phyloP scores from a whole-genome alignment of 1,284 basidiomycete genomes.

The Ganoderma lucidum region DNA sequence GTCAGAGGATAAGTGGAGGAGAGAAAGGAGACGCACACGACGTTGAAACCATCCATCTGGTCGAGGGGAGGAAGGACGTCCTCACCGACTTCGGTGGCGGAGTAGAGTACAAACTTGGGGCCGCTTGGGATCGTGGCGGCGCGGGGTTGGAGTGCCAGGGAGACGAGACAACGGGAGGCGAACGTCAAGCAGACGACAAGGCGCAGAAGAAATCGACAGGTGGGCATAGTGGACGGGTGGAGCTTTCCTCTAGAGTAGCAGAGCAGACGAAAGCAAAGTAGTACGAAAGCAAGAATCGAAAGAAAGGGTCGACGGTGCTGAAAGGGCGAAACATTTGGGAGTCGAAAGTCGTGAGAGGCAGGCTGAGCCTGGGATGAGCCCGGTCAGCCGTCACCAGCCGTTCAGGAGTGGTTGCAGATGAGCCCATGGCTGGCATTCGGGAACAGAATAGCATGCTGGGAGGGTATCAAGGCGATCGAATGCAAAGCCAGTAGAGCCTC shows the following conservation, averaged over 20 bases:
- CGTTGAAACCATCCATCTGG: conserved; percentile 51
- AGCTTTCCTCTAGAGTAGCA: not conserved
- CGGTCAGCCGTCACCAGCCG: not conserved
- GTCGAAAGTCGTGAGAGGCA: not conserved
- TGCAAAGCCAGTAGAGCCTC: not conserved
- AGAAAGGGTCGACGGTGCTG: not conserved
- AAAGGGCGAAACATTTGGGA: not conserved
- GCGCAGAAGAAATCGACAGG: not conserved
- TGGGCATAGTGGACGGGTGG: not conserved
- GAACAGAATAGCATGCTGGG: not conserved
- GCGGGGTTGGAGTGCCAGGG: not conserved
- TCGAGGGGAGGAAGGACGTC: conserved; percentile 22
- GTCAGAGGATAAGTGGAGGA: not conserved
- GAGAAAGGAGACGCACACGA: conserved; percentile 46
- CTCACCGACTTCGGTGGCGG: conserved; percentile 12
- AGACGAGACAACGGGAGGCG: not conserved
- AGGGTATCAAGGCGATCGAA: not conserved
- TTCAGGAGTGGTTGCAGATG: not conserved
- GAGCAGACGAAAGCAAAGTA: not conserved
- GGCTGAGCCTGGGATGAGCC: not conserved
- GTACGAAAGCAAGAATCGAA: not conserved
- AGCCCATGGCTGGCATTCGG: not conserved
- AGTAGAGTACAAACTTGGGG: conserved; percentile 27
- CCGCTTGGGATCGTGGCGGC: conserved; percentile 2
- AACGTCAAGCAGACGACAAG: not conserved